Conservation (phyloP, 2,329 filamentous ascomycete species). For the Aspergillaceae sp. region DNA sequence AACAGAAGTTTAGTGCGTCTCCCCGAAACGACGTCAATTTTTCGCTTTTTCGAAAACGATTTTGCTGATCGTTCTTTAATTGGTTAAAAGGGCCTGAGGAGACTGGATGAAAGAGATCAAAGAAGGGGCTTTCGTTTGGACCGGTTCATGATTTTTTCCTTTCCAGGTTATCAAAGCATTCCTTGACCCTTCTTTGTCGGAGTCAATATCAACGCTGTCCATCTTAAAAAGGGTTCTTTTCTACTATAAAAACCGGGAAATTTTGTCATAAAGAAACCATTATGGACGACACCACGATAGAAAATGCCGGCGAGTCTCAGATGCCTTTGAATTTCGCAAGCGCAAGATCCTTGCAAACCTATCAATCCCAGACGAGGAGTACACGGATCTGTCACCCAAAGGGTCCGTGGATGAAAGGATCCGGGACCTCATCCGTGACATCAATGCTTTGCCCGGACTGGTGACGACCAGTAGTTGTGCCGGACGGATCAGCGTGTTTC, state of each 20-base stretch:
- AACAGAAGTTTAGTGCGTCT: conserved; percentile 12
- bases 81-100: no score
- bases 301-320: conserved; percentile 10
- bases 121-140: not conserved
- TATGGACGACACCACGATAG: not conserved
- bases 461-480: conserved; percentile 93
- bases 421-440: conserved; percentile 63
- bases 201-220: no score
- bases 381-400: conserved; percentile 80
- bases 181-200: not conserved
- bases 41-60: conserved; percentile 5
- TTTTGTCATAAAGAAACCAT: not conserved
- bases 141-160: not conserved
- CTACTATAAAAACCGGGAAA: no score
- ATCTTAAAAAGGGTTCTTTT: no score
- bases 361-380: conserved; percentile 57
- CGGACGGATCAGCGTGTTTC: conserved; percentile 76
- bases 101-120: not conserved
- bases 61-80: conserved; percentile 1
- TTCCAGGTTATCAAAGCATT: not conserved
- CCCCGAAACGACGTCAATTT: conserved; percentile 5
- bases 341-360: conserved; percentile 63
- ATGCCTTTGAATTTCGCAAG: conserved; percentile 55
- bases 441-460: conserved; percentile 66
- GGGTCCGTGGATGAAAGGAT: conserved; percentile 76